Evolutionary conservation across 208 protist species (phyloP).

Genomic region (Phytomonas francai): DNA sequence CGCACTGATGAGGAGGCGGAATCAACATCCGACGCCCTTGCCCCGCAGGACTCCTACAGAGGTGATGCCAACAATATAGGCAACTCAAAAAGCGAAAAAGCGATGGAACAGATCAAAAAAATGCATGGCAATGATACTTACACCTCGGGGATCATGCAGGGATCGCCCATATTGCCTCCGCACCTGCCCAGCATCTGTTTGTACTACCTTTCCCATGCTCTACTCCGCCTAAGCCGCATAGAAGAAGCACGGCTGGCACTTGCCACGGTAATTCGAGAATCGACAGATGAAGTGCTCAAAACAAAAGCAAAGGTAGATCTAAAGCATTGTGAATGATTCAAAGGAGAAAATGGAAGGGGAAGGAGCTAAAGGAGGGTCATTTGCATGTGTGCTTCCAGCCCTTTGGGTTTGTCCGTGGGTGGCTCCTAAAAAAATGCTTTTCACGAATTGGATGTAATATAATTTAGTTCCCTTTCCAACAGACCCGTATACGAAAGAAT

Average conservation of each 20-base stretch:
- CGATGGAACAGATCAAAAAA: not conserved
- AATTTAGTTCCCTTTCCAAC: slow-evolving; percentile 1
- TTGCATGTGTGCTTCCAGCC: not conserved
- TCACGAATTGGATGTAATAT: slow-evolving; percentile 3
- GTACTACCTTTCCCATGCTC: slow-evolving; percentile 62
- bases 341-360: not conserved
- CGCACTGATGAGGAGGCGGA: slow-evolving; percentile 11
- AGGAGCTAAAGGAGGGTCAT: not conserved
- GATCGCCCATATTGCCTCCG: not conserved
- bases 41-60: not conserved
- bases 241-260: slow-evolving; percentile 54
- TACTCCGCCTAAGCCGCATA: slow-evolving; percentile 29
- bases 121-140: not conserved
- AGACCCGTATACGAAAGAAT: slow-evolving; percentile 1
- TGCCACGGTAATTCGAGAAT: slow-evolving; percentile 19
- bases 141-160: not conserved
- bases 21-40: not conserved
- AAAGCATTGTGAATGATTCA: not conserved
- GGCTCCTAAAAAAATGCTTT: not conserved
- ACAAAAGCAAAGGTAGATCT: slow-evolving; percentile 76
- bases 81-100: not conserved
- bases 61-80: not conserved
- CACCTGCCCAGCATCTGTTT: not conserved
- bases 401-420: not conserved
- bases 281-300: slow-evolving; percentile 45